Evolutionary conservation across 257 asterid species (phyloP).

Genomic region (Scutellaria barbata): DNA sequence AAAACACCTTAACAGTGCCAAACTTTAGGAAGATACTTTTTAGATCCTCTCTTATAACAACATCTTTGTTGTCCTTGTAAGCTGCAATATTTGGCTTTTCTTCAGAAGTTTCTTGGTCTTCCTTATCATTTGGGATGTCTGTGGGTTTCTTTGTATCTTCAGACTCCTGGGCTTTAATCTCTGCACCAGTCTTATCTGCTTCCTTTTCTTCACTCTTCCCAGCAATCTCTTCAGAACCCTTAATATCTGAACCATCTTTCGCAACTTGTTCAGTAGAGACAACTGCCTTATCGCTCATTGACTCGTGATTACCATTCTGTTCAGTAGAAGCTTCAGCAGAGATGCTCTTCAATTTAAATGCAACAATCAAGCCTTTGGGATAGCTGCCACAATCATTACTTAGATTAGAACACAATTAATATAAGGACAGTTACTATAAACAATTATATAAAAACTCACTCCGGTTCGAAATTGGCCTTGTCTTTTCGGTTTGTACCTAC

Average conservation of each 20-base stretch:
- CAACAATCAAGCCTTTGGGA: conserved; percentile 83
- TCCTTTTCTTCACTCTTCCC: conserved; percentile 48
- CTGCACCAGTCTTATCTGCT: conserved; percentile 41
- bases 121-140: conserved; percentile 41
- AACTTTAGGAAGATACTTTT: conserved; percentile 66
- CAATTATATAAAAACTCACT: conserved; percentile 51
- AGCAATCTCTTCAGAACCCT: conserved; percentile 38
- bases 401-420: conserved; percentile 20
- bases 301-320: conserved; percentile 48
- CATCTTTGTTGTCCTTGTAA: conserved; percentile 69
- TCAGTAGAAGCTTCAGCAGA: conserved; percentile 47
- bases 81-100: conserved; percentile 44
- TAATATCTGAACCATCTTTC: conserved; percentile 40
- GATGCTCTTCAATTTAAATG: conserved; percentile 72
- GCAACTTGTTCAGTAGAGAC: conserved; percentile 38
- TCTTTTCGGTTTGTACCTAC: conserved; percentile 57
- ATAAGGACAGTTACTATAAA: not conserved
- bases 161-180: conserved; percentile 43
- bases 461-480: conserved; percentile 52
- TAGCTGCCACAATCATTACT: conserved; percentile 56
- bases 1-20: conserved; percentile 82
- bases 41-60: conserved; percentile 88
- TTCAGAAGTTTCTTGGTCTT: conserved; percentile 47
- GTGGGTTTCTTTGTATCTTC: conserved; percentile 52
- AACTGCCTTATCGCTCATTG: conserved; percentile 39